A percentile compares a stretch with the other conserved stretches of the same genome.
These are phyloP conservation scores for Beauveria caledonica DNA, from an alignment of 2,329 filamentous ascomycete genomes.

Conservation along the genomic window DNA sequence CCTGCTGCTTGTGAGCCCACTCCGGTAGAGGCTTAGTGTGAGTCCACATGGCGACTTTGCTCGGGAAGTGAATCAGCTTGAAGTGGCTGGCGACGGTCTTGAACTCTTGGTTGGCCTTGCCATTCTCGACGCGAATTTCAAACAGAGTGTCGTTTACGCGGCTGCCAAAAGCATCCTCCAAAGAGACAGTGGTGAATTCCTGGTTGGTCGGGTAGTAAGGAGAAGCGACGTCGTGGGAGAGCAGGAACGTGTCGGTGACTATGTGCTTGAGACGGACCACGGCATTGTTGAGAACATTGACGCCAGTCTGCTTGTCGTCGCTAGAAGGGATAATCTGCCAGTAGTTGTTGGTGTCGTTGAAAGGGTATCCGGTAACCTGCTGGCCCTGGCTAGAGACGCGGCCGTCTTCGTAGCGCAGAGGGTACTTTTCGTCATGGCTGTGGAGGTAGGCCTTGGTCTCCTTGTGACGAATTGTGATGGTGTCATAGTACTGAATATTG, in stretches of 20 bases:
- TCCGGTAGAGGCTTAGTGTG: slow-evolving; percentile 92
- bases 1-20: slow-evolving; percentile 94
- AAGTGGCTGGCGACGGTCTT: slow-evolving; percentile 88
- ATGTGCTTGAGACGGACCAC: slow-evolving; percentile 79
- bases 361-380: slow-evolving; percentile 95
- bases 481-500: slow-evolving; percentile 83
- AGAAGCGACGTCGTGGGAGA: slow-evolving; percentile 95
- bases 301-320: slow-evolving; percentile 49
- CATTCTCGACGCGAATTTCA: slow-evolving; percentile 81
- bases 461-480: slow-evolving; percentile 84
- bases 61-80: slow-evolving; percentile 89
- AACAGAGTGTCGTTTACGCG: slow-evolving; percentile 88
- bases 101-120: slow-evolving; percentile 74
- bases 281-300: slow-evolving; percentile 72
- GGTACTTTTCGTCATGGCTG: slow-evolving; percentile 83
- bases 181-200: slow-evolving; percentile 80
- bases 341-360: slow-evolving; percentile 97
- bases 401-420: slow-evolving; percentile 92
- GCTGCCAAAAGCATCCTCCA: slow-evolving; percentile 62
- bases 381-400: slow-evolving; percentile 96
- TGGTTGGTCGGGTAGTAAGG: slow-evolving; percentile 96
- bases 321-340: slow-evolving; percentile 81
- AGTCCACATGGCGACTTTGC: slow-evolving; percentile 99
- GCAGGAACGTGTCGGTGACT: slow-evolving; percentile 73
- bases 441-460: slow-evolving; percentile 95